phyloP scores from a whole-genome alignment of 2,329 filamentous ascomycete species.

The Aureobasidium sp. region DNA sequence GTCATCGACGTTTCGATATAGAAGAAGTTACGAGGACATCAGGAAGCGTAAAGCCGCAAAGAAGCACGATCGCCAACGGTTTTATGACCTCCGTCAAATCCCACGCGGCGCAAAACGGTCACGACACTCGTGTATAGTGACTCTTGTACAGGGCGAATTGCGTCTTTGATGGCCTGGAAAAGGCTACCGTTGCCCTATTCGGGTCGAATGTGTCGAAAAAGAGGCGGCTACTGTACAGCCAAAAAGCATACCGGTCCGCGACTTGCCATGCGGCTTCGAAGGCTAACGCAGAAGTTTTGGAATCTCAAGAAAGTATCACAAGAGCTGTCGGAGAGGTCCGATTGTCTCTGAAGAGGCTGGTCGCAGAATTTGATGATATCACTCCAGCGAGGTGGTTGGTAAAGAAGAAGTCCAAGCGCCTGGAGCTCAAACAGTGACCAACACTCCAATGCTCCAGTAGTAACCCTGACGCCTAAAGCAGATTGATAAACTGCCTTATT shows the following conservation, averaged over 20 bases:
- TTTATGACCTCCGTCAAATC: not conserved
- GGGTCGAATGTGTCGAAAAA: not conserved
- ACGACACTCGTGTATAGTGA: not conserved
- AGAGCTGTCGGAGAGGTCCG: not conserved
- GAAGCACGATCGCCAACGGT: not conserved
- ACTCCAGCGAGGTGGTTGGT: not conserved
- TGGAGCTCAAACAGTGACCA: not conserved
- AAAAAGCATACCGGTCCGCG: not conserved
- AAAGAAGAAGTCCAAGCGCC: not conserved
- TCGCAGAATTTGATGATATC: not conserved
- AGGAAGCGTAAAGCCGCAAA: not conserved
- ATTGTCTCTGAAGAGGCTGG: not conserved
- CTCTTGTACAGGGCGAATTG: not conserved
- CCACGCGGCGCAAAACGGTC: not conserved
- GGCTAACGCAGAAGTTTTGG: not conserved
- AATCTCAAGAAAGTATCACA: not conserved
- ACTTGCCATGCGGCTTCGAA: not conserved
- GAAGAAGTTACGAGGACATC: constrained; percentile 3
- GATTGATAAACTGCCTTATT: not conserved
- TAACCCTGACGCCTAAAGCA: not conserved
- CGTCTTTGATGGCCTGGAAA: not conserved
- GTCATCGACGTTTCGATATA: constrained; percentile 11
- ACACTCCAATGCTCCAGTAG: not conserved
- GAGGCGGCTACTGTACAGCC: not conserved
- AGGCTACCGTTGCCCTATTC: not conserved